Base-by-base conservation (phyloP, 208 protist genomes). In the Trypanosoma rangeli region DNA sequence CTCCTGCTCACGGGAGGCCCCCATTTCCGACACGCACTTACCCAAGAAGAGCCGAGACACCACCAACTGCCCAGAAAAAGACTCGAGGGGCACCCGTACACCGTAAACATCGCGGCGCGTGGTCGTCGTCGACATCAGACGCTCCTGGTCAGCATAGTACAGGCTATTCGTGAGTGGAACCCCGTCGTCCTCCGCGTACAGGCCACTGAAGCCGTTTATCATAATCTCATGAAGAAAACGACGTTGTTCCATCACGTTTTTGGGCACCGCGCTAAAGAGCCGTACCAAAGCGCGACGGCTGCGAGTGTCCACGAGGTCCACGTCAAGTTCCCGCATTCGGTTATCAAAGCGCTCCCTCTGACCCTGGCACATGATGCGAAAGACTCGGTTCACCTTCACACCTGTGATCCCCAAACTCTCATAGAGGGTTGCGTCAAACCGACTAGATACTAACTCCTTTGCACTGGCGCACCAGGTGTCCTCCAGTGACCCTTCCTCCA, bases 161-260 rank as follows among this genome's bases (percentile, higher is more conserved):
- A 97, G 78, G 55, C 86, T 94, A 72, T 97, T 96, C 7, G 88
- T 95, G 5, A 97, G 75, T 0, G 92, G 86, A 5, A 97, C 78
- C 28, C 90, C 91, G 33, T 93, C 79, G n/a, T 73, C 66, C 29
- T 78, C 61, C 4, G 31, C 24, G 48, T 71, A 76, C 2, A 71
- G 26, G 35, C 54, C 48, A 24, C 60, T 46, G 60, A 73, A 76
- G n/a, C 80, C 82, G 44, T 70, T 73, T 22, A 79, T 62, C 50
- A 94, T 59, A 0, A 83, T 61, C 61, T 92, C 78, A 62, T 85
- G 78, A 24, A 88, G 63, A 39, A 83, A 78, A 18, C 57, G 67
- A 26, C 81, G 79, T 55, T 90, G 83, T 4, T 71, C 73, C 37
- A 82, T 64, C 12, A 31, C 7, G 3, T 61, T 52, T 31, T 31